Base-by-base conservation (phyloP, 2,329 filamentous ascomycete species). In the Alternaria sp. region DNA sequence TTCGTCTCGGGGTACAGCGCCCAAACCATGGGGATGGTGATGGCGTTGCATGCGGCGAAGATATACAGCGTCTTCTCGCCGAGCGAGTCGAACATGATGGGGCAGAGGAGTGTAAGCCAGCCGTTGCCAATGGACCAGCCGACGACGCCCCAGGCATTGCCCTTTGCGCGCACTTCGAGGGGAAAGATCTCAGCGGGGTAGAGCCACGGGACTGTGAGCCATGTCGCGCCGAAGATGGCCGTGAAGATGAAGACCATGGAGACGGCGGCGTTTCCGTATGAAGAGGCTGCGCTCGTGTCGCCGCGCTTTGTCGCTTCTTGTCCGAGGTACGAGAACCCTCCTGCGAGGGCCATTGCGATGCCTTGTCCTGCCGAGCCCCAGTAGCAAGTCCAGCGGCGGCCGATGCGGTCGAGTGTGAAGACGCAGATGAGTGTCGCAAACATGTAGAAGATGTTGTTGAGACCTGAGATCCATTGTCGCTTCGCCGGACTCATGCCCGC, bases 91-190 rank as follows among this genome's bases (percentile, higher is more conserved):
- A 92, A 90, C 72, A 76, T 77, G 55, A 80, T 73, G 0, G 80
- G 80, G n/a, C 76, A 79, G 2, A 82, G 73, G 1, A 83, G 70
- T 0, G 79, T 77, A 4, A 86, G 77, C 88, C 89, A 91, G 15
- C 90, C 90, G 67, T 92, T 92, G 0, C 91, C 91, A 55, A 93
- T 92, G 14, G 85, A 87, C 91, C 91, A 94, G 0, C 91, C 91
- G 0, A 92, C 86, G 0, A 93, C 90, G 20, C 91, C 90, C 86
- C 88, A 93, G 1, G 91, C 90, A 64, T 93, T 93, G 6, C 91
- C 91, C 69, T 90, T 90, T 2, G 91, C 91, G 21, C 91, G 86
- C 0, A 92, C 86, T 63, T 90, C 86, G 0, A 92, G 79, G 0
- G 91, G 90, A 71, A 92, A 93, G 60, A 93, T 93, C 74, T 94